These are phyloP conservation scores for Corrigiola litoralis DNA, from an alignment of 179 eudicot species.

Conservation along the genomic window DNA sequence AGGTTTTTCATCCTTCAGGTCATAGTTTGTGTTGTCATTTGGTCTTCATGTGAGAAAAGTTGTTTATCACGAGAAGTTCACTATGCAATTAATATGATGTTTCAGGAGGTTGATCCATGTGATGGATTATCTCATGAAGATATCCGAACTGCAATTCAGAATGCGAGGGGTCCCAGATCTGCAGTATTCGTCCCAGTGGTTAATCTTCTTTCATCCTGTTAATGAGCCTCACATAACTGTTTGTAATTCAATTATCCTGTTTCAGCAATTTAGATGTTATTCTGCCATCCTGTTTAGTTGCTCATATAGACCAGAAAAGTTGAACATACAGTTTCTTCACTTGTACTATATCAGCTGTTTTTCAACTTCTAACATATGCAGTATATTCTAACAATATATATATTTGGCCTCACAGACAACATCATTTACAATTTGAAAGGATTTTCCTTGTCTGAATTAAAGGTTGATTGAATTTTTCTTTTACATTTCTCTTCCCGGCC, in stretches of 20 bases:
- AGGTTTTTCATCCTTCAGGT: not conserved
- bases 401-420: too few species aligned
- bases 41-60: not conserved
- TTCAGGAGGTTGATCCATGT: conserved; percentile 59
- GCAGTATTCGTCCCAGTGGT: conserved; percentile 58
- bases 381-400: too few species aligned
- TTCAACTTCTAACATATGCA: not conserved
- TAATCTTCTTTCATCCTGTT: conserved; percentile 7
- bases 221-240: not conserved
- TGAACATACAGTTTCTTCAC: not conserved
- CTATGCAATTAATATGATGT: conserved; percentile 9
- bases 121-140: conserved; percentile 51
- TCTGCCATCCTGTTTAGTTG: not conserved
- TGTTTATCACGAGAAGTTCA: not conserved
- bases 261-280: not conserved
- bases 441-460: not conserved
- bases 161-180: conserved; percentile 63
- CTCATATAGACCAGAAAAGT: not conserved
- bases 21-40: not conserved
- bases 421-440: not conserved
- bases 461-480: not conserved
- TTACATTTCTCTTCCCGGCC: not conserved
- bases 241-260: conserved; percentile 1
- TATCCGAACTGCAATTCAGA: conserved; percentile 51
- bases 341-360: not conserved